Evolutionary conservation across 2,329 filamentous ascomycete genomes (phyloP).

Genomic region (Colletotrichum cuscutae): DNA sequence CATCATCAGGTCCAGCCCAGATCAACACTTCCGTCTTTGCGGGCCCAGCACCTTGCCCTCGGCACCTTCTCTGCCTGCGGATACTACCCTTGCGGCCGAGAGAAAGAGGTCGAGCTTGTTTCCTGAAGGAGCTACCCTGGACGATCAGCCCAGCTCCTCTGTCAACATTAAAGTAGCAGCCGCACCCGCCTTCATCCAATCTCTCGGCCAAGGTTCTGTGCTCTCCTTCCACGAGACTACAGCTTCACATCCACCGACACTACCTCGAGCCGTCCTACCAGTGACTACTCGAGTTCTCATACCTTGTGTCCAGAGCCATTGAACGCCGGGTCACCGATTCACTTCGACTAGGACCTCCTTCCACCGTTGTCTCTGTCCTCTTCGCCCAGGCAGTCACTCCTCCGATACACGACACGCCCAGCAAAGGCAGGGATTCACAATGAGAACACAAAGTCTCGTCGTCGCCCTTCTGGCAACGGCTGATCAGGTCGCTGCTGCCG

Average conservation of each 20-base stretch:
- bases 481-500: constrained; percentile 17
- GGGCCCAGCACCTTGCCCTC: constrained; percentile 6
- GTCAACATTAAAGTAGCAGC: constrained; percentile 23
- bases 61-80: not conserved
- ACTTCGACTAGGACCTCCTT: not conserved
- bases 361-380: not conserved
- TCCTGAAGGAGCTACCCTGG: constrained; percentile 3
- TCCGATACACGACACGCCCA: not conserved
- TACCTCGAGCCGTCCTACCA: not conserved
- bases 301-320: not conserved
- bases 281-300: not conserved
- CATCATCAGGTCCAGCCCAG: constrained; percentile 25
- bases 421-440: not conserved
- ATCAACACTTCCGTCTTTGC: constrained; percentile 9
- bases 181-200: constrained; percentile 5
- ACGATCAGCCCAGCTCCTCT: constrained; percentile 8
- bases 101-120: not conserved
- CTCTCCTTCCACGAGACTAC: constrained; percentile 4
- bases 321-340: not conserved
- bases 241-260: constrained; percentile 6
- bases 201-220: not conserved
- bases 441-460: constrained; percentile 24
- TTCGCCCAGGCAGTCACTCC: not conserved
- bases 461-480: constrained; percentile 24
- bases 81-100: not conserved